phyloP scores from a whole-genome alignment of 2,329 filamentous ascomycete species.

The Amesomyces nigricolor region DNA sequence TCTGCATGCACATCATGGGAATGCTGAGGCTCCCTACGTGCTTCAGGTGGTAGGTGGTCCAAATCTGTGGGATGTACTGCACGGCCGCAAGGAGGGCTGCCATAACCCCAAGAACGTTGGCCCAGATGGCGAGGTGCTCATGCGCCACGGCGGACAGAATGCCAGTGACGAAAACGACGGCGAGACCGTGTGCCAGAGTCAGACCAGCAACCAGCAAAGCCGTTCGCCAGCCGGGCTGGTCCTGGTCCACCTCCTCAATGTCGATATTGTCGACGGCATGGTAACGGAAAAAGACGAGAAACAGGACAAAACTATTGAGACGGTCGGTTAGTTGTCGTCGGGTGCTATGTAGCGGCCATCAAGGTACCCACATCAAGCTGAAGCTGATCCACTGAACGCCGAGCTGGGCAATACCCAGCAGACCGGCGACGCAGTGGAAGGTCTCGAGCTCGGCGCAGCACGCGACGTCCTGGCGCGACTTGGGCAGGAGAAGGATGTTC shows the following conservation, averaged over 20 bases:
- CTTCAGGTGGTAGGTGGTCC: constrained; percentile 79
- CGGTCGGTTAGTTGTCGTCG: neutral
- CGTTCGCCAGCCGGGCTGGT: constrained; percentile 66
- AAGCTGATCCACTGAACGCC: constrained; percentile 91
- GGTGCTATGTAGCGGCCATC: neutral
- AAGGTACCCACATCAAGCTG: constrained; percentile 68
- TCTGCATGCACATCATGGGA: constrained; percentile 97
- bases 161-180: constrained; percentile 62
- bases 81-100: constrained; percentile 73
- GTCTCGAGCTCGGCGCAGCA: constrained; percentile 80
- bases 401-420: constrained; percentile 86
- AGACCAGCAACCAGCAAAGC: constrained; percentile 68
- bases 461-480: constrained; percentile 72
- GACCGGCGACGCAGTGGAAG: constrained; percentile 76
- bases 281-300: constrained; percentile 86
- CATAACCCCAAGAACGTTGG: constrained; percentile 76
- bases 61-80: constrained; percentile 94
- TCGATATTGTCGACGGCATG: constrained; percentile 46
- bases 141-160: constrained; percentile 61
- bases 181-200: constrained; percentile 71
- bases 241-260: constrained; percentile 37
- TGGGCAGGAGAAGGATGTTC: constrained; percentile 85
- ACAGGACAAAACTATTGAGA: constrained; percentile 74
- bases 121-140: constrained; percentile 66
- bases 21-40: constrained; percentile 89